A percentile compares a stretch with the other conserved stretches of the same genome.
These are phyloP conservation scores for Cercospora janseana DNA, from an alignment of 2,329 filamentous ascomycete genomes.

Conservation along the genomic window DNA sequence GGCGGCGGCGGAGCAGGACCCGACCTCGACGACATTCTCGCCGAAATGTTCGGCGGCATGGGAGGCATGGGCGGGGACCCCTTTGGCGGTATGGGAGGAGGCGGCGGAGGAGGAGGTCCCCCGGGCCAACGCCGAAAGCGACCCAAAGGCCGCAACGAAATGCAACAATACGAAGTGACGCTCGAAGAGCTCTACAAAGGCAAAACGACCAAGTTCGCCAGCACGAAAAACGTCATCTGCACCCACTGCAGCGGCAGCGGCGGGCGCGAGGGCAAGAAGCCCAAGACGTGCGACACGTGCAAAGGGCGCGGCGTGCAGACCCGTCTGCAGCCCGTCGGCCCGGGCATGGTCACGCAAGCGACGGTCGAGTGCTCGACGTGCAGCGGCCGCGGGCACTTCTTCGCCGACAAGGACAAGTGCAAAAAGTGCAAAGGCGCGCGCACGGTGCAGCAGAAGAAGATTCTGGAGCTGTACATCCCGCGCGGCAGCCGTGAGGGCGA, in stretches of 20 bases:
- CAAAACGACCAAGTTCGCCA: constrained; percentile 95
- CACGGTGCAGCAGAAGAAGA: constrained; percentile 84
- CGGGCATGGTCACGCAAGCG: constrained; percentile 79
- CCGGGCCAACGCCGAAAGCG: constrained; percentile 40
- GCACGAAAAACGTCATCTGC: constrained; percentile 91
- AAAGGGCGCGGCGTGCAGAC: constrained; percentile 73
- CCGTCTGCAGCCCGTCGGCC: constrained; percentile 77
- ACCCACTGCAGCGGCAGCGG: constrained; percentile 82
- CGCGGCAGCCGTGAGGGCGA: constrained; percentile 78
- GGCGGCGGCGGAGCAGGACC: constrained; percentile 68
- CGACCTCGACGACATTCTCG: constrained; percentile 88
- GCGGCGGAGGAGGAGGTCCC: constrained; percentile 6
- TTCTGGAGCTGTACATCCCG: constrained; percentile 93
- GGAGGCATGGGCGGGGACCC: constrained; percentile 43
- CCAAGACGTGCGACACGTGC: constrained; percentile 78
- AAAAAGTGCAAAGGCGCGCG: constrained; percentile 97
- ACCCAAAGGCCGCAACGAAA: constrained; percentile 73
- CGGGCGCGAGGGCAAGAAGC: constrained; percentile 80
- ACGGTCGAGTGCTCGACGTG: constrained; percentile 79
- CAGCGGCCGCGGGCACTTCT: constrained; percentile 78
- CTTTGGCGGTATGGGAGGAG: constrained; percentile 40
- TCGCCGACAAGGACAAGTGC: constrained; percentile 95
- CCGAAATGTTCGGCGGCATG: constrained; percentile 75
- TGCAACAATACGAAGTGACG: constrained; percentile 85
- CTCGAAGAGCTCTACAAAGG: constrained; percentile 97